Evolutionary conservation across 345 rosid species (phyloP).

Genomic region (Trapa bicornis): DNA sequence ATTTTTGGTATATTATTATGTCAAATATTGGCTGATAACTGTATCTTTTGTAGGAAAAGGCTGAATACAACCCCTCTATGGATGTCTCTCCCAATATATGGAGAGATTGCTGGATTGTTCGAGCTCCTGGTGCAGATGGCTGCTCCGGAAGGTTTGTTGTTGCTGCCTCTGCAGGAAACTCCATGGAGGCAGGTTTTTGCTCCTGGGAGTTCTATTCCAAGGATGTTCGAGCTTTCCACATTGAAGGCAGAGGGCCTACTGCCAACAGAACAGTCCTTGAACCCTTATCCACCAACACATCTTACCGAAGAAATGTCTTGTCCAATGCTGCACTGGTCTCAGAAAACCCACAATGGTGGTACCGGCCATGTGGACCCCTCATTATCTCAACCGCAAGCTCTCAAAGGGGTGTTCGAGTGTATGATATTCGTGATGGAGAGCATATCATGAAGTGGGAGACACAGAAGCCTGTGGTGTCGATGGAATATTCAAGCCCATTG

Average conservation of each 20-base stretch:
- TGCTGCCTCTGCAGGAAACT: conserved; percentile 95
- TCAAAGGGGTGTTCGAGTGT: conserved; percentile 52
- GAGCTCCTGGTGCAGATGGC: conserved; percentile 89
- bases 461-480: conserved; percentile 55
- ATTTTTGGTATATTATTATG: too few relatives aligned
- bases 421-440: conserved; percentile 91
- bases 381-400: conserved; percentile 56
- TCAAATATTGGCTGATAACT: too few relatives aligned
- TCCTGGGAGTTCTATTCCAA: conserved; percentile 96
- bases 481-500: conserved; percentile 92
- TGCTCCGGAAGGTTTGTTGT: conserved; percentile 84
- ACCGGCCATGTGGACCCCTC: conserved; percentile 86
- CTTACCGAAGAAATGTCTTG: conserved; percentile 30
- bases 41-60: conserved; percentile 41
- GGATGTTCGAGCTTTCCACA: conserved; percentile 58
- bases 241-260: conserved; percentile 40
- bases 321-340: conserved; percentile 26
- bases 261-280: conserved; percentile 67
- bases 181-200: conserved; percentile 85
- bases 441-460: conserved; percentile 85
- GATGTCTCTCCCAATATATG: conserved; percentile 53
- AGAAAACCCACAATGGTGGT: conserved; percentile 85
- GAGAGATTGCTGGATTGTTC: conserved; percentile 98
- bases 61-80: conserved; percentile 62
- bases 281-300: conserved; percentile 41